Evolutionary conservation across 805 yeast genomes (phyloP).

Genomic region (Yarrowia phangngaensis): DNA sequence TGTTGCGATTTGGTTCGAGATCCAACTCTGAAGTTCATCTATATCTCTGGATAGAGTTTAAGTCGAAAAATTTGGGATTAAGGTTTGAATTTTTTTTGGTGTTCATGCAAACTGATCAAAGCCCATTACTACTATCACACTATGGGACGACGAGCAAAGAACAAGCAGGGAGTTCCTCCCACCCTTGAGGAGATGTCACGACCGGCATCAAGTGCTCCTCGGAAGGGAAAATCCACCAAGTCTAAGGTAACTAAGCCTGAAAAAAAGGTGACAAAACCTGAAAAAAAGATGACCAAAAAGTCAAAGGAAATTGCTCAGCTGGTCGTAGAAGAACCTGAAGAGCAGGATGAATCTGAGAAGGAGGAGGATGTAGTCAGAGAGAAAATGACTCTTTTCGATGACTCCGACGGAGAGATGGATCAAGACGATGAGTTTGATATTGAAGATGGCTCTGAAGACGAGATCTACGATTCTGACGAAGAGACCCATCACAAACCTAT

Average conservation of each 20-base stretch:
- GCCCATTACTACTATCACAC: neutral
- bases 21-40: neutral
- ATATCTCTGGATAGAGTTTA: too few species aligned
- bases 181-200: slow-evolving; percentile 71
- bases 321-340: slow-evolving; percentile 16
- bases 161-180: slow-evolving; percentile 92
- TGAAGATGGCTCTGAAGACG: slow-evolving; percentile 30
- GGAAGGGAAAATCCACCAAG: slow-evolving; percentile 27
- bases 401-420: slow-evolving; percentile 34
- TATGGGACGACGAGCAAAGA: slow-evolving; percentile 92
- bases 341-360: slow-evolving; percentile 29
- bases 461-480: slow-evolving; percentile 54
- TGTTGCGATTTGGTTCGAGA: neutral
- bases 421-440: slow-evolving; percentile 50
- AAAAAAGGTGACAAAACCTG: too few species aligned
- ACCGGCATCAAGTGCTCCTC: slow-evolving; percentile 31
- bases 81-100: slow-evolving; percentile 24
- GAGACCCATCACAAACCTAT: slow-evolving; percentile 56
- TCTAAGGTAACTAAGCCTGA: slow-evolving; percentile 24
- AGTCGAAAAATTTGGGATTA: slow-evolving; percentile 15
- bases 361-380: slow-evolving; percentile 65
- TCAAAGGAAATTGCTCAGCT: slow-evolving; percentile 1
- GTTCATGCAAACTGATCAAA: slow-evolving; percentile 2
- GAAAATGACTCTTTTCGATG: slow-evolving; percentile 65
- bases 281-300: slow-evolving; percentile 35